Evolutionary conservation across 352 stramenopile genomes (phyloP).

Genomic region (Aphanomyces astaci): DNA sequence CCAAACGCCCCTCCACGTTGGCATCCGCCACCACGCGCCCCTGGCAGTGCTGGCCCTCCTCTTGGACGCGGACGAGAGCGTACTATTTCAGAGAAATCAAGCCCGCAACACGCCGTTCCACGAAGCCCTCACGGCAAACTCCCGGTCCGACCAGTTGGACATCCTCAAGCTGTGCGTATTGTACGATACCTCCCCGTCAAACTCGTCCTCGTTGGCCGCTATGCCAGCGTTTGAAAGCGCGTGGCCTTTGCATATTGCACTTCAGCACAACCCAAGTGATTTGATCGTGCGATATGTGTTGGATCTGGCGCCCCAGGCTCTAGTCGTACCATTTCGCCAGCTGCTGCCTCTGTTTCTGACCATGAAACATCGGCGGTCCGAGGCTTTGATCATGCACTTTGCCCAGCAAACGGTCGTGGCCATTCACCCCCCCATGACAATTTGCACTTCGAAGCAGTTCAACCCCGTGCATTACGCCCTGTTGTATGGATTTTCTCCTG

Average conservation of each 20-base stretch:
- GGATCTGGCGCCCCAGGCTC: neutral
- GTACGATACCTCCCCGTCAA: too few relatives aligned
- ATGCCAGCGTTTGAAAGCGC: slow-evolving; percentile 3
- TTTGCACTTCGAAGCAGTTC: slow-evolving; percentile 33
- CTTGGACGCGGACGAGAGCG: neutral
- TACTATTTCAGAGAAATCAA: neutral
- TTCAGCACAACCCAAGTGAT: slow-evolving; percentile 27
- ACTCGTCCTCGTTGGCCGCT: neutral
- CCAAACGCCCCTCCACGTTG: slow-evolving; percentile 17
- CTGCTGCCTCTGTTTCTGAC: slow-evolving; percentile 18
- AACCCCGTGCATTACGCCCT: slow-evolving; percentile 56
- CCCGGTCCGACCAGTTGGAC: neutral
- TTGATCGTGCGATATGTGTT: slow-evolving; percentile 11
- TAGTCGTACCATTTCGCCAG: neutral
- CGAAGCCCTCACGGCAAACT: neutral
- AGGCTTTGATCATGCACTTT: neutral
- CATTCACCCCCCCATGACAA: neutral
- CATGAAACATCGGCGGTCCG: slow-evolving; percentile 7
- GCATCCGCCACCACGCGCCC: neutral
- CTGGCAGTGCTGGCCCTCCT: neutral
- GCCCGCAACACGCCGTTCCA: neutral
- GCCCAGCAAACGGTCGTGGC: neutral
- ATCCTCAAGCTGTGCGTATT: neutral
- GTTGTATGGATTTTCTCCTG: slow-evolving; percentile 33
- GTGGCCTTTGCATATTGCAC: slow-evolving; percentile 31